Evolutionary conservation across 495 filamentous ascomycete genomes (phyloP).

Genomic region (Diplogelasinospora grovesii): DNA sequence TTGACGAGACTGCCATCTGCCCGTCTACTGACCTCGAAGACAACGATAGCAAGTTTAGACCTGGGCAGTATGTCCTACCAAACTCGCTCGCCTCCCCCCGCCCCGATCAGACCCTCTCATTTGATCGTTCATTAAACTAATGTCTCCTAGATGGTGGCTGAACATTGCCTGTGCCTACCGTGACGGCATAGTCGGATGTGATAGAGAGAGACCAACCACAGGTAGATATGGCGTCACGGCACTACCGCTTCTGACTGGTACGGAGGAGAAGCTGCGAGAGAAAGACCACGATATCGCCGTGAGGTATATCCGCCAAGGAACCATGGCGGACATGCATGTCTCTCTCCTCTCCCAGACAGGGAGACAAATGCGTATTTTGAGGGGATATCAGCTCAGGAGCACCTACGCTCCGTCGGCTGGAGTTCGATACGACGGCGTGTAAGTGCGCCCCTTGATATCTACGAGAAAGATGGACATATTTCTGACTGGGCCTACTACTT

Average conservation of each 20-base stretch:
- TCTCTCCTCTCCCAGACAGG: conserved; percentile 32
- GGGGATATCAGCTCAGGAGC: conserved; percentile 37
- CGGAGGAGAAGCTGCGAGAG: conserved; percentile 29
- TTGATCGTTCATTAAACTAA: too few relatives aligned
- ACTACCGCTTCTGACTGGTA: conserved; percentile 38
- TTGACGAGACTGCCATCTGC: conserved; percentile 15
- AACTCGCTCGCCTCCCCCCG: too few relatives aligned
- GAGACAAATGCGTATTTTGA: conserved; percentile 35
- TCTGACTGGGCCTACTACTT: conserved; percentile 10
- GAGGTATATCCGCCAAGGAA: conserved; percentile 31
- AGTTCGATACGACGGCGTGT: conserved; percentile 47
- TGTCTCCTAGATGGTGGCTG: conserved; percentile 38
- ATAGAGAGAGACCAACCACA: conserved; percentile 28
- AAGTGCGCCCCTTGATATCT: conserved; percentile 7
- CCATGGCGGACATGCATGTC: conserved; percentile 28
- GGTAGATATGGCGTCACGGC: conserved; percentile 27
- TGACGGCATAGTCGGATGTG: conserved; percentile 38
- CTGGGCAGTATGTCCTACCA: conserved; percentile 22
- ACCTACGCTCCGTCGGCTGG: conserved; percentile 38
- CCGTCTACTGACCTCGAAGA: conserved; percentile 25
- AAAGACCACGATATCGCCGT: conserved; percentile 17
- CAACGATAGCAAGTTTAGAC: conserved; percentile 17
- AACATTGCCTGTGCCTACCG: conserved; percentile 40
- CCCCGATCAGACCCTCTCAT: too few relatives aligned
- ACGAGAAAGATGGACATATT: too few relatives aligned